Evolutionary conservation across 768 basidiomycete genomes (phyloP), one percentile per base, ranked within the genome.

Genomic region (Astraeus odoratus): DNA sequence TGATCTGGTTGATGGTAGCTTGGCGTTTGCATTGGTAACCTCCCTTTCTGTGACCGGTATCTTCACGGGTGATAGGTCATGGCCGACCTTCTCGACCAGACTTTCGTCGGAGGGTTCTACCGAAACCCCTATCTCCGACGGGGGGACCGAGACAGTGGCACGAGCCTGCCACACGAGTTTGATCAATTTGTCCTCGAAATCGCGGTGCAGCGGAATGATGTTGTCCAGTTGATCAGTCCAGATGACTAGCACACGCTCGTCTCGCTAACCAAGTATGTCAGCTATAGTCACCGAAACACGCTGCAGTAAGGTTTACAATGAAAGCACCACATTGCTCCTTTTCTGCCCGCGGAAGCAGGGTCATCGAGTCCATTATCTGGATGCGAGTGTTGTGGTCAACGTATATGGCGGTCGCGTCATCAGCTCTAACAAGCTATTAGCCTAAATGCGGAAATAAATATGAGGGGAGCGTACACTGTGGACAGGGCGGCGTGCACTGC

Each of bases 281-380:
- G 45, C 19, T 50, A 37, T 36, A 35, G 31, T n/a, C 39, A 33
- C 9, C 8, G n/a, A 22, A 24, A 25, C 2, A 20, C 39, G 13
- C 10, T n/a, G 22, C 13, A 46, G 2, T 40, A 25, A 39, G 37
- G 72, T 76, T 57, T 60, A 84, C 86, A 43, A 91, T 74, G 60
- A 94, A 94, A 10, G 91, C 91, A 16, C 82, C 91, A 40, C 85
- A 90, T 56, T 93, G 90, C 58, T 93, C 90, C 68, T 92, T 93
- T 59, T 93, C 86, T 6, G 89, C 89, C 31, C 76, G 74, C 5
- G 83, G 77, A 33, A 94, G 68, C 46, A 77, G 72, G 42, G 59
- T 56, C 53, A 93, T 78, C 13, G 77, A 77, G 47, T 87, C 83
- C 20, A 94, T 62, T 45, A 94, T 80, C 64, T 94, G 91, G 42